phyloP scores from a whole-genome alignment of 768 basidiomycete species.

The Boletellus ananiceps region DNA sequence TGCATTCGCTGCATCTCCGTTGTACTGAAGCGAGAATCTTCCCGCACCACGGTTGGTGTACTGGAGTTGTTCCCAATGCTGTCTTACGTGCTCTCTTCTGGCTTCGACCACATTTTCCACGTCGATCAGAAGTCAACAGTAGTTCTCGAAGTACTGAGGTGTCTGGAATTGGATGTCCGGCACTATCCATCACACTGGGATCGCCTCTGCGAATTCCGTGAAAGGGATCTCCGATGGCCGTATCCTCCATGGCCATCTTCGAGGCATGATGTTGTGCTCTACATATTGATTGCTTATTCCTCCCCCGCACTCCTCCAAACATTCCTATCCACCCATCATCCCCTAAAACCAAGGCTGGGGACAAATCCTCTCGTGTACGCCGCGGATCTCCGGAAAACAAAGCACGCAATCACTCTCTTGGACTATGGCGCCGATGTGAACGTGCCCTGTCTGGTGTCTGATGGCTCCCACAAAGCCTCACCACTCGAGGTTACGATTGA shows the following conservation, averaged over 20 bases:
- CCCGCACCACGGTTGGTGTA: too few species aligned
- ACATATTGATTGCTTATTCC: constrained; percentile 3
- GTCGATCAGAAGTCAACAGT: background rate
- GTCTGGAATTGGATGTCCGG: background rate
- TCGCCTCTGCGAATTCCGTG: background rate
- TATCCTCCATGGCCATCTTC: constrained; percentile 5
- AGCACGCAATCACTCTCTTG: constrained; percentile 1
- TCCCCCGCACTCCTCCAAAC: background rate
- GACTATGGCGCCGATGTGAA: background rate
- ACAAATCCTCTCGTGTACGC: constrained; percentile 13
- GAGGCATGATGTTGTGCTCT: background rate
- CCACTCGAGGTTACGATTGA: constrained; percentile 1
- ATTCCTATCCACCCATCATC: background rate
- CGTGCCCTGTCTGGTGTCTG: background rate
- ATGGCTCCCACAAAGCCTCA: background rate
- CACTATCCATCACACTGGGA: constrained; percentile 4
- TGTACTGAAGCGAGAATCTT: background rate
- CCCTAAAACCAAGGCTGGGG: background rate
- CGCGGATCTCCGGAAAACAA: background rate
- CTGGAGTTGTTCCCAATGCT: background rate
- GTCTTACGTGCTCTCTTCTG: background rate
- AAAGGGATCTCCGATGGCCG: background rate
- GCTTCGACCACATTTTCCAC: constrained; percentile 1
- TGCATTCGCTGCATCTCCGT: background rate
- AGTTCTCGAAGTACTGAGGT: background rate